Base-by-base conservation (phyloP, 116 monocot species). In the Zostera marina region DNA sequence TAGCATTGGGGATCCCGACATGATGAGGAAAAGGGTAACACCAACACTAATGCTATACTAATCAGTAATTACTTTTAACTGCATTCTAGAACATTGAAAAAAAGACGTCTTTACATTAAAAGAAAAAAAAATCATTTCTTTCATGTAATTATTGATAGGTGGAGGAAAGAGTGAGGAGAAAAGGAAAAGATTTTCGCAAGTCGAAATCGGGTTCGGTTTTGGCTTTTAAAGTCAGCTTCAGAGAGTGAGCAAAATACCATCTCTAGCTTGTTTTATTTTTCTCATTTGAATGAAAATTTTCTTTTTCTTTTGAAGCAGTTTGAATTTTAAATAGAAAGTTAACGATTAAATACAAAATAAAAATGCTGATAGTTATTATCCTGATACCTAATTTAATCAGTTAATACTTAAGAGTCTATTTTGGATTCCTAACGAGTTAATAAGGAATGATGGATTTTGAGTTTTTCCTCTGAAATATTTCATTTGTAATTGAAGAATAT, bases 181-280 rank as follows among this genome's bases (percentile, higher is more conserved):
- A 86, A 69, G 96, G 96, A 41, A 80, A 74, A 73, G 80, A 98
- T 52, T 83, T 98, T 61, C 58, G 53, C 56, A 89, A 89, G 67
- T 85, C 89, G 22, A 89, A 86, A 66, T 76, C 85, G 51, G 96
- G 96, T 53, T 98, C 96, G 10, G 83, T 98, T 51, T 73, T 98
- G 66, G 78, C 96, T 60, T 98, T 98, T 59, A 89, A 98, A 83
- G 90, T 98, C 58, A 90, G 80, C 82, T 98, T 98, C 45, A 79
- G 96, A 78, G 96, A 98, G 96, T 98, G 62, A 80, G 88, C 52
- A 71, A 54, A 40, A n/a, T n/a, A n/a, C n/a, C n/a, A n/a, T n/a
- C n/a, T n/a, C n/a, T n/a, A n/a, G n/a, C n/a, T 10, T 32, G 4
- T 56, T 40, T 38, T 38, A n/a, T 38, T 38, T n/a, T 16, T 49